Evolutionary conservation across 441 rosid genomes (phyloP), one percentile per base, ranked within the genome.

Genomic region (Aquilaria agallochum): DNA sequence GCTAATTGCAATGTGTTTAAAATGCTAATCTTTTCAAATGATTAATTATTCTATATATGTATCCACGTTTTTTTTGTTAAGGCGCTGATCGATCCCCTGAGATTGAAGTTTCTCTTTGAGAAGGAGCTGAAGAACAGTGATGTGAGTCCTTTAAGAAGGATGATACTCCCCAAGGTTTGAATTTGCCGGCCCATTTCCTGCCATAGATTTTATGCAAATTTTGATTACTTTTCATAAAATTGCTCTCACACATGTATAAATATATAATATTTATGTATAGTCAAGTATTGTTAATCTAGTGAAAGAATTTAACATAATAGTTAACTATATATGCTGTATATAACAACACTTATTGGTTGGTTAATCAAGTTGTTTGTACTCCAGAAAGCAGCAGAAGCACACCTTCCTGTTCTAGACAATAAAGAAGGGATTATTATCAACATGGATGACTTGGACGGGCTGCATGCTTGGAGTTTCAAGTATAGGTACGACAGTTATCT

Each of bases 61-160:
- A 6, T 10, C 14, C 13, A 12, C 31, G 47, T 34, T 57, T 13
- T 36, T n/a, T 36, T 65, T 54, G 11, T 48, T 46, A 40, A 91
- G 97, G 95, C 45, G 10, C 45, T 69, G 55, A 80, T 86, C 48
- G 95, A 95, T 78, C 80, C 82, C 11, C 67, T 71, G 75, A 84
- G 78, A 68, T 62, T 92, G 69, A 82, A 78, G 64, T 95, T 92
- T 73, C 91, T 92, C 11, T 95, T 95, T 77, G 94, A 89, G 61
- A 92, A 95, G 84, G 91, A 89, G 58, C 86, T 95, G 60, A 92
- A 86, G 89, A 92, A 89, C 79, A 95, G 99, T 67, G 98, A 95
- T 56, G 99, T 95, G 49, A 84, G 93, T 83, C 80, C 97, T 56
- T 81, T 95, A 34, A 78, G 93, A 68, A 85, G 98, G 72, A 92